A percentile compares a stretch with the other conserved stretches of the same genome.
phyloP scores from a whole-genome alignment of 805 yeast genomes.

The Candida succiphila region DNA sequence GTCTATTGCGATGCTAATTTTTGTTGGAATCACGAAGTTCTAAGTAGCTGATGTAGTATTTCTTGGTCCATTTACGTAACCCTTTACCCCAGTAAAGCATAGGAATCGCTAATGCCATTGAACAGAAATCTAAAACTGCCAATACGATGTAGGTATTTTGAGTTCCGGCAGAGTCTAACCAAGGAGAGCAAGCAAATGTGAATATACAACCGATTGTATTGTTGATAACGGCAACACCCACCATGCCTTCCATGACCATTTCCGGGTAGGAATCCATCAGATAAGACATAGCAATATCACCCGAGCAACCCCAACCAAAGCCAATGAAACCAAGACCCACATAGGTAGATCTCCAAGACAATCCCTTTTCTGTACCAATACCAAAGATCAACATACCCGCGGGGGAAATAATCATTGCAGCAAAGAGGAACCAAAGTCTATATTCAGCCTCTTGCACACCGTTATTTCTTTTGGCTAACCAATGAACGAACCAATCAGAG shows the following conservation, averaged over 20 bases:
- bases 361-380: conserved; percentile 47
- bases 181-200: conserved; percentile 53
- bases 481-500: conserved; percentile 49
- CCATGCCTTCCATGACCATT: conserved; percentile 62
- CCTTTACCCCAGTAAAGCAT: conserved; percentile 49
- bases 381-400: conserved; percentile 58
- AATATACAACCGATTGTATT: conserved; percentile 57
- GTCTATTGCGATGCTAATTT: too few relatives aligned
- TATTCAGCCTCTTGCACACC: conserved; percentile 61
- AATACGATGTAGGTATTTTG: conserved; percentile 50
- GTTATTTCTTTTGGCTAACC: conserved; percentile 49
- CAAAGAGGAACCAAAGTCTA: conserved; percentile 45
- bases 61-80: conserved; percentile 47
- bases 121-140: conserved; percentile 49
- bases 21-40: conserved; percentile 42
- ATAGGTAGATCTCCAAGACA: conserved; percentile 46
- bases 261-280: conserved; percentile 63
- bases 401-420: conserved; percentile 50
- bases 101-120: conserved; percentile 46
- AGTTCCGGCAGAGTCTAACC: conserved; percentile 49
- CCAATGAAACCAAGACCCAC: conserved; percentile 58
- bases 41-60: conserved; percentile 42
- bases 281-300: conserved; percentile 61
- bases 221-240: conserved; percentile 56
- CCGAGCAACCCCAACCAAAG: conserved; percentile 61